These are phyloP conservation scores for Magnaporthiopsis rhizophila DNA, from an alignment of 2,329 filamentous ascomycete species.

Conservation along the genomic window DNA sequence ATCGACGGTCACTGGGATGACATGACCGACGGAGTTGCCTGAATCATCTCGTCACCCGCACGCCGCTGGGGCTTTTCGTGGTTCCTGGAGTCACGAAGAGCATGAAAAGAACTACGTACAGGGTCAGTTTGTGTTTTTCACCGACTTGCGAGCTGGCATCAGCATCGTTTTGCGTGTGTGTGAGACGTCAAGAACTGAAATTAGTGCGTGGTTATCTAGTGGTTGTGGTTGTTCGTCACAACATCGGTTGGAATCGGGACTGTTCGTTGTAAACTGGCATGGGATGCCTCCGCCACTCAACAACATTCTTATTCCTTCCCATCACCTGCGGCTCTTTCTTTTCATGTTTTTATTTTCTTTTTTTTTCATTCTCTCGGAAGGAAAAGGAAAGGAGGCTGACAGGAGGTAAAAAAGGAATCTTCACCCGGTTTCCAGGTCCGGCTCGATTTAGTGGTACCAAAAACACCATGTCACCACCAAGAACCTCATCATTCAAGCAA, in stretches of 20 bases:
- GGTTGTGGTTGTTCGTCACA: no score
- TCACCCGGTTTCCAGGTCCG: neutral
- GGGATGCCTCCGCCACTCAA: no score
- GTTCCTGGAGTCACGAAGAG: no score
- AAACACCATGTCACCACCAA: neutral
- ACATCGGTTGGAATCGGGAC: no score
- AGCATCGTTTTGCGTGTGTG: neutral
- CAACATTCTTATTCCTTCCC: no score
- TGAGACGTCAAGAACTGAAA: neutral
- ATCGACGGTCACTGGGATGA: neutral
- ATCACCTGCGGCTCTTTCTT: no score
- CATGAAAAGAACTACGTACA: neutral
- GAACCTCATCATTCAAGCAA: neutral
- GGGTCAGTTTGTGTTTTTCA: no score
- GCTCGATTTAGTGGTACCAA: neutral
- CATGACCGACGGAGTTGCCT: neutral
- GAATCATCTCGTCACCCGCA: neutral
- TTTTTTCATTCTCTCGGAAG: neutral
- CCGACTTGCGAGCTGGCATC: neutral
- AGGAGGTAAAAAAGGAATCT: neutral
- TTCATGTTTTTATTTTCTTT: no score
- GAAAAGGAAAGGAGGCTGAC: no score
- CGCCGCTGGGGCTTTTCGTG: neutral
- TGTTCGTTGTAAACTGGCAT: no score
- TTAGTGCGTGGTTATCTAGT: no score